phyloP scores from a whole-genome alignment of 805 yeast species.

The Myxozyma neotropica region DNA sequence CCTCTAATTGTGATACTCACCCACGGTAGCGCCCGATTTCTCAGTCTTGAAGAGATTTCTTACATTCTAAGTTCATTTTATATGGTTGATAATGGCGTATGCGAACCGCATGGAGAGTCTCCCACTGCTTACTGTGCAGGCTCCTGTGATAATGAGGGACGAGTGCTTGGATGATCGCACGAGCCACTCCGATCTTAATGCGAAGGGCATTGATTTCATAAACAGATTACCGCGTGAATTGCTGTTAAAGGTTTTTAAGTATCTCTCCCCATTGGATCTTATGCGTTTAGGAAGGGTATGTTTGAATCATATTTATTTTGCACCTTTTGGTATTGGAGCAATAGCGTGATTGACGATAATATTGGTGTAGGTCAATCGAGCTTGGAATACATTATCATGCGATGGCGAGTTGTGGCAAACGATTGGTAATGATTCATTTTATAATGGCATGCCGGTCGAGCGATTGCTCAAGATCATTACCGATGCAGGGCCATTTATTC shows the following conservation, averaged over 20 bases:
- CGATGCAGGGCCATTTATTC: constrained; percentile 16
- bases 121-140: background rate
- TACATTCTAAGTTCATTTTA: background rate
- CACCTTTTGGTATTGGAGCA: no score
- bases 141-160: background rate
- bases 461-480: constrained; percentile 11
- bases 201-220: constrained; percentile 6
- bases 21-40: background rate
- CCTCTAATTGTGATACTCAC: background rate
- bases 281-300: constrained; percentile 10
- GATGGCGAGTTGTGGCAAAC: constrained; percentile 31
- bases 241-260: constrained; percentile 3
- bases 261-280: constrained; percentile 4
- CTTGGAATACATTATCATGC: constrained; percentile 20
- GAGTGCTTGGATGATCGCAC: no score
- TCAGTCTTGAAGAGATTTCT: background rate
- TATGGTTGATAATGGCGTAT: background rate
- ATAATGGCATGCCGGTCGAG: constrained; percentile 9
- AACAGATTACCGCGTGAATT: constrained; percentile 20
- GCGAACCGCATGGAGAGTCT: background rate
- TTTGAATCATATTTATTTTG: background rate
- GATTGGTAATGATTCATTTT: constrained; percentile 14
- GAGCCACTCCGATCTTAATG: no score
- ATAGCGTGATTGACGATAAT: no score
- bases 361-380: constrained; percentile 5